A percentile compares a stretch with the other conserved stretches of the same genome.
Evolutionary conservation across 129 eudicot genomes (phyloP).

Genomic region (Apium graveolens): DNA sequence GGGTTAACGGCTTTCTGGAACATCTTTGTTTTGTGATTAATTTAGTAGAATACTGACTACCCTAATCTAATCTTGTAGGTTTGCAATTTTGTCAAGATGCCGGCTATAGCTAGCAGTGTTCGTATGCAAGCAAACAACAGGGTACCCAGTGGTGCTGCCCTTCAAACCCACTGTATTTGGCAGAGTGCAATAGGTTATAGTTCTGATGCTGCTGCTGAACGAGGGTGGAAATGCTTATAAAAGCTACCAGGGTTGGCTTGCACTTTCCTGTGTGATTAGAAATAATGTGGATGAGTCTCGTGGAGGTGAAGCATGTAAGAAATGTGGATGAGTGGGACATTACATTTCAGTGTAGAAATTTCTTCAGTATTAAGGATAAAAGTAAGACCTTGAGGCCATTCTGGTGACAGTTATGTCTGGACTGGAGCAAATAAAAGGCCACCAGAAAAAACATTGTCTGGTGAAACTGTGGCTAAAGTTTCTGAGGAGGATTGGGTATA

Average conservation of each 20-base stretch:
- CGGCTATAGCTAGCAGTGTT: conserved; percentile 98
- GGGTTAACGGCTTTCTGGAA: not conserved
- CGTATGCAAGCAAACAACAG: conserved; percentile 99
- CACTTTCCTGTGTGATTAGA: conserved; percentile 67
- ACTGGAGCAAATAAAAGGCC: conserved; percentile 75
- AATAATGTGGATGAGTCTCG: conserved; percentile 80
- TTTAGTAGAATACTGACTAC: not conserved
- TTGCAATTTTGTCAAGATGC: conserved; percentile 60
- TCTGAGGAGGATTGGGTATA: conserved; percentile 63
- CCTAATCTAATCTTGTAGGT: not conserved
- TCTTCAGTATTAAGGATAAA: conserved; percentile 65
- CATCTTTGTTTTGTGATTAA: not conserved
- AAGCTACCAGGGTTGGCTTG: conserved; percentile 82
- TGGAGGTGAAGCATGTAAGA: conserved; percentile 92
- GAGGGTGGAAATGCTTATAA: conserved; percentile 80
- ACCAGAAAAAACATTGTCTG: conserved; percentile 22
- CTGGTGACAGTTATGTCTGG: conserved; percentile 67
- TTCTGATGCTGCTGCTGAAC: conserved; percentile 31
- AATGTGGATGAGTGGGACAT: conserved; percentile 93
- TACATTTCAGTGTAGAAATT: conserved; percentile 82
- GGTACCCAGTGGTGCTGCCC: conserved; percentile 94
- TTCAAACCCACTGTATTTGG: conserved; percentile 96
- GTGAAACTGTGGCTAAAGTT: conserved; percentile 34
- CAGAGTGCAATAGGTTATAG: conserved; percentile 92
- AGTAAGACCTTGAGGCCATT: conserved; percentile 48